phyloP scores from a whole-genome alignment of 371 early-diverging fungal species.

The Basidiobolus meristosporus region DNA sequence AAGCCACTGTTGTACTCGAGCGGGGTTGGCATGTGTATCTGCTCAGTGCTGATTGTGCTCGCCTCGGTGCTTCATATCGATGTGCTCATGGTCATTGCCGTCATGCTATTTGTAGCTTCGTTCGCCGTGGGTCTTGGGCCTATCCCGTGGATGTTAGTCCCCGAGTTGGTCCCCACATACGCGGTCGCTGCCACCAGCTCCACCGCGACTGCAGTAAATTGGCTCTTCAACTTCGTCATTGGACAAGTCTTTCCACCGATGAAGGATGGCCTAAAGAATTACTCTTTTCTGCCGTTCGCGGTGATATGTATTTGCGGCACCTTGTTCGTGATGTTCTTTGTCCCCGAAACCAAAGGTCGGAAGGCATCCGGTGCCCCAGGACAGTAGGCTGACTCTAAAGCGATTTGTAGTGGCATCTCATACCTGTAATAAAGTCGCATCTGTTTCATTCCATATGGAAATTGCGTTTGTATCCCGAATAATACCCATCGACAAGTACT shows the following conservation, averaged over 20 bases:
- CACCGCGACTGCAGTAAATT: slow-evolving; percentile 37
- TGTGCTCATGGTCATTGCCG: slow-evolving; percentile 35
- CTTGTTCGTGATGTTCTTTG: slow-evolving; percentile 31
- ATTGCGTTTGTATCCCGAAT: too few relatives aligned
- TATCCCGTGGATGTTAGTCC: slow-evolving; percentile 47
- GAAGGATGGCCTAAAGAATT: slow-evolving; percentile 28
- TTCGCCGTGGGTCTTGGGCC: slow-evolving; percentile 74
- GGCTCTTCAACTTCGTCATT: slow-evolving; percentile 43
- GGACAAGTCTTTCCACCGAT: slow-evolving; percentile 44
- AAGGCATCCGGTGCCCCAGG: not conserved
- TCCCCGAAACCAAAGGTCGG: slow-evolving; percentile 31
- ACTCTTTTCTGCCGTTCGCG: slow-evolving; percentile 54
- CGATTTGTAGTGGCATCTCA: too few relatives aligned
- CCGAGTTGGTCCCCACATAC: slow-evolving; percentile 46
- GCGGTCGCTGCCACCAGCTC: slow-evolving; percentile 39
- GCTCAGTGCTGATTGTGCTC: slow-evolving; percentile 7
- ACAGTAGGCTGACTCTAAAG: too few relatives aligned
- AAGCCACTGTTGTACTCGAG: too few relatives aligned
- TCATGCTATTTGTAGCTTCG: slow-evolving; percentile 54
- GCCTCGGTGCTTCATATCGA: slow-evolving; percentile 17
- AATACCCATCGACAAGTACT: too few relatives aligned
- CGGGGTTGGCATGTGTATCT: slow-evolving; percentile 5
- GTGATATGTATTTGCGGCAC: slow-evolving; percentile 22
- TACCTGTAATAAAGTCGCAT: too few relatives aligned
- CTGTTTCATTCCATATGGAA: too few relatives aligned